These are phyloP conservation scores for Microdochium bolleyi DNA, from an alignment of 2,329 filamentous ascomycete genomes.

Conservation along the genomic window DNA sequence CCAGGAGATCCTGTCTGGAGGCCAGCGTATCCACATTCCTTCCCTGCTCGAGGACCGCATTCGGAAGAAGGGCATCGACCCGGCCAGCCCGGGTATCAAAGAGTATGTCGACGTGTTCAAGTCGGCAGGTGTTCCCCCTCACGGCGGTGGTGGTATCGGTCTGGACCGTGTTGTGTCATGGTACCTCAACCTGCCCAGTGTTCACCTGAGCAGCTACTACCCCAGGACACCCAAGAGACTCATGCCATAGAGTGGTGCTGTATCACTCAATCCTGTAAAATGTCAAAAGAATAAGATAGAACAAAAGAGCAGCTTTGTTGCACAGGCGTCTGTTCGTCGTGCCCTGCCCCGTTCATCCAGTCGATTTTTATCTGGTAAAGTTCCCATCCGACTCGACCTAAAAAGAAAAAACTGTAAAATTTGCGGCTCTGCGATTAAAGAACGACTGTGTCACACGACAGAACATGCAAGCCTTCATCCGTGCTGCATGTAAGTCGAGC, in stretches of 20 bases:
- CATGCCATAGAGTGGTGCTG: conserved; percentile 28
- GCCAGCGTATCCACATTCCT: conserved; percentile 83
- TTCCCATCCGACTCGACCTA: too few species aligned
- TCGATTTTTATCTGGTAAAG: too few species aligned
- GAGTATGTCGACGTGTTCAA: conserved; percentile 81
- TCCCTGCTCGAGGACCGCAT: conserved; percentile 70
- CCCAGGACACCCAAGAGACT: conserved; percentile 54
- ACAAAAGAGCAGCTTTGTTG: too few species aligned
- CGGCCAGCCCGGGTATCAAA: conserved; percentile 65
- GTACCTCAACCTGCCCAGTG: conserved; percentile 50
- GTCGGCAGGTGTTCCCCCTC: conserved; percentile 78
- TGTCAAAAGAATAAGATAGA: not conserved
- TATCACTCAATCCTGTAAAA: not conserved
- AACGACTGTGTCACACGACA: too few species aligned
- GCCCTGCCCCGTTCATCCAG: too few species aligned
- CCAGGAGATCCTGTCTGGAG: conserved; percentile 87
- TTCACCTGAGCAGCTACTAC: conserved; percentile 50
- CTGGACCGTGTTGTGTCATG: conserved; percentile 76
- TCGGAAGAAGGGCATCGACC: conserved; percentile 72
- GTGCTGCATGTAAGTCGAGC: too few species aligned
- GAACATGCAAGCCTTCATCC: too few species aligned
- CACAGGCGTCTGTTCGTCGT: too few species aligned
- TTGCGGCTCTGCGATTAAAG: too few species aligned
- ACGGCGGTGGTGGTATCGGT: conserved; percentile 84
- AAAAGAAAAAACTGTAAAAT: too few species aligned